Percentiles rank a stretch among this genome's conserved stretches.
These are phyloP conservation scores for Hypsizygus marmoreus DNA, from an alignment of 768 basidiomycete genomes.

Conservation along the genomic window DNA sequence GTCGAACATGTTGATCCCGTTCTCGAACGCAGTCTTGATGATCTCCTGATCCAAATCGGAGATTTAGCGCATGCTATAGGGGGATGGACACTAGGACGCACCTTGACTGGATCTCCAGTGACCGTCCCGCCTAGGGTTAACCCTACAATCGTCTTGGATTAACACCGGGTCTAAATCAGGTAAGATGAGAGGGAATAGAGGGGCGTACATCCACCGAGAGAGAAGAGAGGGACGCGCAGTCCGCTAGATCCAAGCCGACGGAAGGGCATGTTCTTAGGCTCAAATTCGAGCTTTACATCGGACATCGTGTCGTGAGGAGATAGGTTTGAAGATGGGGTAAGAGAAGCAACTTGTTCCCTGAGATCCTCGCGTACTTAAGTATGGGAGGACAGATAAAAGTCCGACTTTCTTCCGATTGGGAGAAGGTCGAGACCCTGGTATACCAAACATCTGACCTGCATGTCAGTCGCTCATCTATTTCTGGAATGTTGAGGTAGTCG, in stretches of 20 bases:
- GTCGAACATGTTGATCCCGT: conserved; percentile 73
- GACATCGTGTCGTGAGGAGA: too few species aligned
- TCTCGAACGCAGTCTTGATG: conserved; percentile 70
- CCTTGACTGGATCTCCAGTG: conserved; percentile 69
- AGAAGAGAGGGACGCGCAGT: conserved; percentile 58
- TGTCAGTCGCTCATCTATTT: too few species aligned
- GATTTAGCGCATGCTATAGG: background rate
- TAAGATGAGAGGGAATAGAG: background rate
- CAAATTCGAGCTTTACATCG: conserved; percentile 23
- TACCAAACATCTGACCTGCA: too few species aligned
- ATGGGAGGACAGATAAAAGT: conserved; percentile 1
- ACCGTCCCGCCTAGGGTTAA: conserved; percentile 63
- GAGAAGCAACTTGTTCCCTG: background rate
- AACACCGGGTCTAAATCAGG: conserved; percentile 4
- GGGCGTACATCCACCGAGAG: conserved; percentile 58
- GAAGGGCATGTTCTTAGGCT: conserved; percentile 47
- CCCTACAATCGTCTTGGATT: conserved; percentile 29
- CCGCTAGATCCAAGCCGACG: conserved; percentile 52
- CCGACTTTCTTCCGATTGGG: conserved; percentile 10
- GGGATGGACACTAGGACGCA: conserved; percentile 18
- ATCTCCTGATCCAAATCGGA: conserved; percentile 50
- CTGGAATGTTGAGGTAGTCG: too few species aligned
- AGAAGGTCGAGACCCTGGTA: too few species aligned
- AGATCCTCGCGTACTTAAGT: conserved; percentile 5
- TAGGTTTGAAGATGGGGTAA: background rate